Conservation (phyloP, 257 asterid species). For the Solanum commersonii region DNA sequence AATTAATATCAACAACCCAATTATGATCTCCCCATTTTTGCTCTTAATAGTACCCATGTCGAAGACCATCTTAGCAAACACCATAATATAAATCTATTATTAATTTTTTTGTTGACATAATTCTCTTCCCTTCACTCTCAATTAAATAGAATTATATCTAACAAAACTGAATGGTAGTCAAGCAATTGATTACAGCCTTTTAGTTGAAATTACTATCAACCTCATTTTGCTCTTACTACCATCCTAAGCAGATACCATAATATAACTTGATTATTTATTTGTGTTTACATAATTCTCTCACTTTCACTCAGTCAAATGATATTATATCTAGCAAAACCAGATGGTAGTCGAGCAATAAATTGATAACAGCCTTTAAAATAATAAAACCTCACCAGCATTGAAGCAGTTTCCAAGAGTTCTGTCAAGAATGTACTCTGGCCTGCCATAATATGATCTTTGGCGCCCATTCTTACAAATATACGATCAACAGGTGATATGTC, state of each 20-base stretch:
- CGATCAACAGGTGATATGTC: slow-evolving; percentile 68
- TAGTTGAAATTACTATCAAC: not conserved
- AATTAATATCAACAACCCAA: not conserved
- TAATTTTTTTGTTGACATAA: not conserved
- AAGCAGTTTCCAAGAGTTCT: slow-evolving; percentile 87
- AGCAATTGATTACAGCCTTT: not conserved
- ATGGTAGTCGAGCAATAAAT: not conserved
- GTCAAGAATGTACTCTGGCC: slow-evolving; percentile 96
- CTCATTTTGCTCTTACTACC: not conserved
- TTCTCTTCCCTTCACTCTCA: not conserved
- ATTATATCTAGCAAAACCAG: not conserved
- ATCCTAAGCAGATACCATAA: not conserved
- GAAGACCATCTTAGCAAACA: not conserved
- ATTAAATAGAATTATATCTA: not conserved
- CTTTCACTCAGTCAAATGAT: not conserved
- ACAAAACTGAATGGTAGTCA: not conserved
- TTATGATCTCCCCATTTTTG: not conserved
- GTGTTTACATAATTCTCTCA: not conserved
- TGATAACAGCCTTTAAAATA: not conserved
- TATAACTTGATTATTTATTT: not conserved
- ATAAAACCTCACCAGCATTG: slow-evolving; percentile 69
- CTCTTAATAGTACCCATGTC: not conserved
- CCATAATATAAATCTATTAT: not conserved
- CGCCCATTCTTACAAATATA: slow-evolving; percentile 97
- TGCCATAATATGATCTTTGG: slow-evolving; percentile 93